These are phyloP conservation scores for Pseudozyma pruni DNA, from an alignment of 1,284 basidiomycete species.

Conservation along the genomic window DNA sequence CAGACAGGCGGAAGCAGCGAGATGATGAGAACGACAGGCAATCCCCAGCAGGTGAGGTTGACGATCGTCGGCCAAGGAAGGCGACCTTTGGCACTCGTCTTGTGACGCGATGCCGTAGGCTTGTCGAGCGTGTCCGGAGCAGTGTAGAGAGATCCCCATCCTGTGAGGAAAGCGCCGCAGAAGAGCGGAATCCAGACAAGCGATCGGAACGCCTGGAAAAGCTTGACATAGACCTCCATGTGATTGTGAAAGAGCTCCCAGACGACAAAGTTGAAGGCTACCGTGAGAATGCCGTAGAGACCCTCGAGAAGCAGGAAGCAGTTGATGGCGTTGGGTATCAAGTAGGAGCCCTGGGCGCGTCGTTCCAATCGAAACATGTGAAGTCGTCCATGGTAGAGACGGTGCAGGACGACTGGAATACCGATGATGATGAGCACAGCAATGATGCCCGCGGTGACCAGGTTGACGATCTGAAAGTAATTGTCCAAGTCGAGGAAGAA, in stretches of 20 bases:
- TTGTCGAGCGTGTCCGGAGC: constrained; percentile 58
- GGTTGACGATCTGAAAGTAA: constrained; percentile 9
- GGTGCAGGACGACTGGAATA: constrained; percentile 21
- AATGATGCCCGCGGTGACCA: constrained; percentile 29
- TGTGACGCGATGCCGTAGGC: constrained; percentile 29
- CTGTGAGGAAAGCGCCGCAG: constrained; percentile 51
- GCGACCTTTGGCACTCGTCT: constrained; percentile 24
- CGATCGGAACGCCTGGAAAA: constrained; percentile 19
- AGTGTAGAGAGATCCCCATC: constrained; percentile 59
- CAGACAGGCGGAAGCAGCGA: constrained; percentile 33
- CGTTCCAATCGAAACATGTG: constrained; percentile 26
- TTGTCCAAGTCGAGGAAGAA: constrained; percentile 27
- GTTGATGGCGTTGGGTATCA: constrained; percentile 58
- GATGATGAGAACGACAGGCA: constrained; percentile 39
- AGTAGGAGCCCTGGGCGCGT: constrained; percentile 42
- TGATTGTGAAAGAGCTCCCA: constrained; percentile 30
- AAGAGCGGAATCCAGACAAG: constrained; percentile 49
- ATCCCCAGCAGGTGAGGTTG: constrained; percentile 52
- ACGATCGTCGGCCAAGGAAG: constrained; percentile 50
- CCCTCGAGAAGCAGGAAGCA: constrained; percentile 48
- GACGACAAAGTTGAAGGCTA: constrained; percentile 46
- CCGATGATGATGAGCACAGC: constrained; percentile 27
- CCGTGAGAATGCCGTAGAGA: constrained; percentile 27
- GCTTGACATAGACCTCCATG: background rate
- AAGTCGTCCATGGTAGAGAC: constrained; percentile 29